phyloP scores from a whole-genome alignment of 78 protist species.

The Dictyostelium capitatum region DNA sequence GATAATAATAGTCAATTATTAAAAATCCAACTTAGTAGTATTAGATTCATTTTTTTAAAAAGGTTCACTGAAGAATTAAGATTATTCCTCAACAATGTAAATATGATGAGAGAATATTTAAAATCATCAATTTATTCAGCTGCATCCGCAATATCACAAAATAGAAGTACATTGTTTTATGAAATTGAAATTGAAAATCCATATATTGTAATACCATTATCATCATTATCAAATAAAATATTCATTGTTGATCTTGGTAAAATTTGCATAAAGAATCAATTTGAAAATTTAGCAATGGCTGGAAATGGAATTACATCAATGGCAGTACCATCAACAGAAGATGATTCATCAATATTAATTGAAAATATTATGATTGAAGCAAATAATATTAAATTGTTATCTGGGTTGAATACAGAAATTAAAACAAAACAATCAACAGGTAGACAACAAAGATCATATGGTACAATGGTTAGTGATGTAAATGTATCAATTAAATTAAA shows the following conservation, averaged over 20 bases:
- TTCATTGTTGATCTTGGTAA: constrained; percentile 64
- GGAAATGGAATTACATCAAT: background rate
- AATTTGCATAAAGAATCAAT: constrained; percentile 28
- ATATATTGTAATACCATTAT: constrained; percentile 47
- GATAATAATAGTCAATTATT: constrained; percentile 19
- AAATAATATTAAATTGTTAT: constrained; percentile 33
- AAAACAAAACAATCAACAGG: background rate
- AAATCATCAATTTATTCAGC: constrained; percentile 66
- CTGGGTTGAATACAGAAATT: constrained; percentile 39
- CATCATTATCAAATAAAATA: constrained; percentile 60
- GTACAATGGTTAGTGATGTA: constrained; percentile 58
- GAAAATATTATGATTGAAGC: constrained; percentile 53
- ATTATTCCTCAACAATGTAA: constrained; percentile 34
- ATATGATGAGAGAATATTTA: constrained; percentile 59
- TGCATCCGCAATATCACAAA: constrained; percentile 43
- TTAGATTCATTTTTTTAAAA: constrained; percentile 45
- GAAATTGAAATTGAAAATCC: constrained; percentile 72
- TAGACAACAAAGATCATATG: constrained; percentile 26
- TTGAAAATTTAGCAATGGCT: constrained; percentile 13
- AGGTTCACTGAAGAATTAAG: constrained; percentile 52
- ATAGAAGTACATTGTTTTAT: constrained; percentile 33
- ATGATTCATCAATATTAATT: background rate
- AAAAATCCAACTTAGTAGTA: constrained; percentile 36
- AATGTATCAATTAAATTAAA: constrained; percentile 31
- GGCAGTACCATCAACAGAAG: too few species aligned